These are phyloP conservation scores for Amanita pallidorosea DNA, from an alignment of 768 basidiomycete genomes.

Conservation along the genomic window DNA sequence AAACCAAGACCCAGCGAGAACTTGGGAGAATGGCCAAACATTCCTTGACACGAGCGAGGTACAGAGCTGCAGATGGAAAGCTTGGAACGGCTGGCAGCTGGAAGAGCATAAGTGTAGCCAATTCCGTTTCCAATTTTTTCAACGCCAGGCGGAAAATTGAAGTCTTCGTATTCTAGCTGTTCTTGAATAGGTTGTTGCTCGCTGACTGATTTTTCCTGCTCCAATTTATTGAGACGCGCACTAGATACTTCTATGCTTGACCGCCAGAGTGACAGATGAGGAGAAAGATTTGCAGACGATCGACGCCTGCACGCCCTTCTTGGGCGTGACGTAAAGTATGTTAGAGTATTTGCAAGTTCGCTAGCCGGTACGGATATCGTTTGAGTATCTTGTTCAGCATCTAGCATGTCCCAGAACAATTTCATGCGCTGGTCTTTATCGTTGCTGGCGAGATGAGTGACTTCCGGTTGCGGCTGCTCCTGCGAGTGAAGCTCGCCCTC, in stretches of 20 bases:
- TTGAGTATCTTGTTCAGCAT: slow-evolving; percentile 22
- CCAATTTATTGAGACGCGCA: neutral
- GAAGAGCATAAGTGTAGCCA: slow-evolving; percentile 24
- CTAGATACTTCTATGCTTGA: slow-evolving; percentile 4
- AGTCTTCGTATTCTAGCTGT: slow-evolving; percentile 7
- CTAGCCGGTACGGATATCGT: slow-evolving; percentile 9
- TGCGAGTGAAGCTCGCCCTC: neutral
- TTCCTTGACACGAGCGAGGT: slow-evolving; percentile 14
- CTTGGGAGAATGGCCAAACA: slow-evolving; percentile 7
- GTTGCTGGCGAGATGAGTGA: neutral
- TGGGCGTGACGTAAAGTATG: slow-evolving; percentile 14
- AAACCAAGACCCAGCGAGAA: slow-evolving; percentile 10
- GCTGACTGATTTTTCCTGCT: neutral
- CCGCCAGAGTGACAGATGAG: slow-evolving; percentile 1
- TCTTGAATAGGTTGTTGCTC: neutral
- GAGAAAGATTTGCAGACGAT: slow-evolving; percentile 13
- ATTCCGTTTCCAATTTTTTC: slow-evolving; percentile 43
- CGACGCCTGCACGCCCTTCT: slow-evolving; percentile 28
- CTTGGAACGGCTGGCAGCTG: slow-evolving; percentile 14
- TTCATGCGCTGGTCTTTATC: slow-evolving; percentile 16
- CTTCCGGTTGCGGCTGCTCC: neutral
- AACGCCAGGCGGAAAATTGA: slow-evolving; percentile 32
- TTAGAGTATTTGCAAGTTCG: slow-evolving; percentile 14
- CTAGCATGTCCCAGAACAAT: slow-evolving; percentile 36
- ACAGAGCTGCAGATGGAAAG: slow-evolving; percentile 17